Base-by-base conservation (phyloP, 805 yeast species). In the Teunomyces gatunensis region DNA sequence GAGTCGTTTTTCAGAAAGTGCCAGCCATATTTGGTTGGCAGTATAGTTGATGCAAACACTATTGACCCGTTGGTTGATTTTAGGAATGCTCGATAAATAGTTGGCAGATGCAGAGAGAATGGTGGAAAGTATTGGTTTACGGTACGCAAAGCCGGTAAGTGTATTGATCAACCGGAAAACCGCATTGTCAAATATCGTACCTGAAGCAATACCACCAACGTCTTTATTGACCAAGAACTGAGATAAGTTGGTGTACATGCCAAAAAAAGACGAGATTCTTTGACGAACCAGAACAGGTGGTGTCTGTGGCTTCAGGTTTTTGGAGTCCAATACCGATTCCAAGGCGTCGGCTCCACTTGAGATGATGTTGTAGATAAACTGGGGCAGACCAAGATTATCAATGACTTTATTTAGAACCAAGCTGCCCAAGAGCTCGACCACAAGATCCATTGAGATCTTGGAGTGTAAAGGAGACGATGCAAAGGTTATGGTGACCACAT, bases 391-490 rank as follows among this genome's bases (percentile, higher is more conserved):
- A 15, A 68, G 44, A 48, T 59, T 61, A 2, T 48, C 56, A 12
- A 67, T 33, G 1, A 61, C 46, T 41, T 61, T 61, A 13, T 45
- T 51, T 18, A 69, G 42, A 3, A 69, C 64, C 44, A 67, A 49
- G 52, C 68, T 72, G 15, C 66, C 56, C 20, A 65, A 39, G n/a
- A 67, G 46, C n/a, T 55, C 45, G 9, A 48, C 53, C 1, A 63
- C 51, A 29, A 68, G 57, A 37, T 55, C 54, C 33, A 54, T 49
- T 3, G 61, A 50, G 2, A 67, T 66, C 32, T 58, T 55, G 5
- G 71, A 64, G 17, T 59, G 53, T 6, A 57, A 39, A 9, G 60
- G 59, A 20, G 33, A 34, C 4, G 50, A 39, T 18, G 23, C 40
- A 21, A 61, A 58, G 1, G 63, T 50, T 10, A 45, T 18, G 4